Conservation (phyloP, 2,329 filamentous ascomycete genomes). For the Coniochaeta sp. region DNA sequence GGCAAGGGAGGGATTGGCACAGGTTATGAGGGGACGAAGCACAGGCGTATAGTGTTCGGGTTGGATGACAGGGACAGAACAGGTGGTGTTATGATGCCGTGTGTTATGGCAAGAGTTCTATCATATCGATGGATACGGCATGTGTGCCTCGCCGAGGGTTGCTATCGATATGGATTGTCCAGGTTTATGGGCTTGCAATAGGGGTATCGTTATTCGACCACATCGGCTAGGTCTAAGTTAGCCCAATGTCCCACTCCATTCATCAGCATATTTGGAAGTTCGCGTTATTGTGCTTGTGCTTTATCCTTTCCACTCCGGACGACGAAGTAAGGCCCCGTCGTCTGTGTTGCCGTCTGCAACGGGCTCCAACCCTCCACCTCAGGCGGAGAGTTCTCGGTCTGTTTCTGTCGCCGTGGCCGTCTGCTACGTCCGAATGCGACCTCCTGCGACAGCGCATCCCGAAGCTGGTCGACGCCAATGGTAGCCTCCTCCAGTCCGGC, state of each 20-base stretch:
- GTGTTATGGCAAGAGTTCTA: neutral
- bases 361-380: conserved; percentile 55
- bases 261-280: too few relatives aligned
- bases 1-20: neutral
- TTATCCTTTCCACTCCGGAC: conserved; percentile 53
- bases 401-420: conserved; percentile 30
- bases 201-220: neutral
- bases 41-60: neutral
- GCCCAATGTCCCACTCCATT: neutral
- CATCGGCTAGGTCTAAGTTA: neutral
- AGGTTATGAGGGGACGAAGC: neutral
- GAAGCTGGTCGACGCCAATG: conserved; percentile 51
- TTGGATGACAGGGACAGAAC: neutral
- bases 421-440: conserved; percentile 49
- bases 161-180: neutral
- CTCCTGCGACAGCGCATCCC: conserved; percentile 52
- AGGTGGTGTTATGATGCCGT: neutral
- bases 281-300: neutral
- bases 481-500: conserved; percentile 47
- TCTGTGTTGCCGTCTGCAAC: conserved; percentile 57
- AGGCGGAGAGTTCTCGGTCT: conserved; percentile 11
- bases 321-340: conserved; percentile 67
- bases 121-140: neutral
- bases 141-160: neutral
- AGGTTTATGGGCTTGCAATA: neutral